A percentile compares a stretch with the other conserved stretches of the same genome.
Evolutionary conservation across 1,284 basidiomycete genomes (phyloP).

Genomic region (Cutaneotrichosporon mucoides): DNA sequence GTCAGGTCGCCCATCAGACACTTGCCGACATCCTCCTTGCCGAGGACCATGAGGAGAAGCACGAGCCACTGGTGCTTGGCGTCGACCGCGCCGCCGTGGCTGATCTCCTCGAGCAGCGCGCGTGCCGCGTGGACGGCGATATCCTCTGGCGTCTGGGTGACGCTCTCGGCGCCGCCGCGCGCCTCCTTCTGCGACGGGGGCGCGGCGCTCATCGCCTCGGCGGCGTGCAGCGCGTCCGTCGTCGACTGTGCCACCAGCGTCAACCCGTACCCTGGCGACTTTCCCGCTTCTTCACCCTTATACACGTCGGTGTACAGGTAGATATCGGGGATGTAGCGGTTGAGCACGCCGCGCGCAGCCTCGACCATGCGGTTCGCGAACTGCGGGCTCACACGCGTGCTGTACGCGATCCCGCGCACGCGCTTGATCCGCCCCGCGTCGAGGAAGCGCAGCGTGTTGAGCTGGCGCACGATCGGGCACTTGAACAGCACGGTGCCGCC

Average conservation of each 20-base stretch:
- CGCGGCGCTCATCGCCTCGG: conserved; percentile 69
- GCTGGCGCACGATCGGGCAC: conserved; percentile 84
- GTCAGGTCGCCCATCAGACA: conserved; percentile 81
- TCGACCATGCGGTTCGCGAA: conserved; percentile 98
- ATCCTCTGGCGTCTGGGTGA: conserved; percentile 72
- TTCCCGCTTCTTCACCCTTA: conserved; percentile 94
- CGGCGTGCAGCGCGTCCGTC: conserved; percentile 79
- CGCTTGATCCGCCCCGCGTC: conserved; percentile 86
- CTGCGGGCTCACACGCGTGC: conserved; percentile 91
- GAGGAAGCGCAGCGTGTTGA: conserved; percentile 87
- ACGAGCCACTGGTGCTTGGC: conserved; percentile 83
- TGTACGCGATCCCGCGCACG: conserved; percentile 94
- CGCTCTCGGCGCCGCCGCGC: background rate
- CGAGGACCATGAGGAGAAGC: conserved; percentile 85
- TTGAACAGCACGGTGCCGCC: conserved; percentile 90
- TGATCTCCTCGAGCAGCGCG: conserved; percentile 71
- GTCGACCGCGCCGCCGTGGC: conserved; percentile 84
- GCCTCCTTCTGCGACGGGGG: conserved; percentile 43
- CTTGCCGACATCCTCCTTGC: conserved; percentile 91
- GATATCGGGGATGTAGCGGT: conserved; percentile 95
- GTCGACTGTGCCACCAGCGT: conserved; percentile 88
- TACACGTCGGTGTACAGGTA: conserved; percentile 99
- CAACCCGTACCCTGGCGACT: conserved; percentile 90
- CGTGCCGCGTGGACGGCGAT: conserved; percentile 76
- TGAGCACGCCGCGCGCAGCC: conserved; percentile 81